A percentile compares a stretch with the other conserved stretches of the same genome.
phyloP scores from a whole-genome alignment of 345 rosid species.

The Euphorbia lathyris region DNA sequence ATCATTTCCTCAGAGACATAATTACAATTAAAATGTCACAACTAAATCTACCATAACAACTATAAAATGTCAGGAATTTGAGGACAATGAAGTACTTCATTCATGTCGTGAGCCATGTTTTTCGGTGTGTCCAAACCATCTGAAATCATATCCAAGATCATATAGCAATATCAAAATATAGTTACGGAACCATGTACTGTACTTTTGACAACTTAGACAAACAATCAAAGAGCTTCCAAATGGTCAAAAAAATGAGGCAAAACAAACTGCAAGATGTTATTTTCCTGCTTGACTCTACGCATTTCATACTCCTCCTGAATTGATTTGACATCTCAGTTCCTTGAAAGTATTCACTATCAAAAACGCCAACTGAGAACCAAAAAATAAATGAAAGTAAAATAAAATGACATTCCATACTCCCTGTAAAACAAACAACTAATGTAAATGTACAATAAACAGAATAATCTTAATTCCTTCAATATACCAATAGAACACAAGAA shows the following conservation, averaged over 20 bases:
- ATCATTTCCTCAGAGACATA: too few species aligned
- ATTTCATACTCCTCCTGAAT: slow-evolving; percentile 91
- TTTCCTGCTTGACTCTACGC: slow-evolving; percentile 84
- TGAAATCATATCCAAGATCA: slow-evolving; percentile 90
- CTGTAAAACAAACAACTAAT: too few species aligned
- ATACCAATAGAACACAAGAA: too few species aligned
- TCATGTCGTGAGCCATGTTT: slow-evolving; percentile 97
- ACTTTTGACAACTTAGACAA: background rate
- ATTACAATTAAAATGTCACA: too few species aligned
- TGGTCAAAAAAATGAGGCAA: slow-evolving; percentile 8
- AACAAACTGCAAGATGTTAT: slow-evolving; percentile 18
- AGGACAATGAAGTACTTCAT: slow-evolving; percentile 51
- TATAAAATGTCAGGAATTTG: too few species aligned
- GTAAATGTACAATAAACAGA: too few species aligned
- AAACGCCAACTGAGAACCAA: slow-evolving; percentile 52
- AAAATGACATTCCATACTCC: too few species aligned
- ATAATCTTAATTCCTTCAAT: too few species aligned
- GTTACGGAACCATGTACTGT: slow-evolving; percentile 9
- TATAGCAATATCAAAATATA: slow-evolving; percentile 27
- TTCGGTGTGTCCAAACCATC: slow-evolving; percentile 94
- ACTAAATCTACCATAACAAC: too few species aligned
- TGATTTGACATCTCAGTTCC: slow-evolving; percentile 68
- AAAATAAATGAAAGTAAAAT: slow-evolving; percentile 1
- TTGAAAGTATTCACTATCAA: slow-evolving; percentile 88
- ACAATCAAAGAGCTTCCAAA: slow-evolving; percentile 3